Conservation (phyloP, 306 rosid species). For the Quercus bicolor region DNA sequence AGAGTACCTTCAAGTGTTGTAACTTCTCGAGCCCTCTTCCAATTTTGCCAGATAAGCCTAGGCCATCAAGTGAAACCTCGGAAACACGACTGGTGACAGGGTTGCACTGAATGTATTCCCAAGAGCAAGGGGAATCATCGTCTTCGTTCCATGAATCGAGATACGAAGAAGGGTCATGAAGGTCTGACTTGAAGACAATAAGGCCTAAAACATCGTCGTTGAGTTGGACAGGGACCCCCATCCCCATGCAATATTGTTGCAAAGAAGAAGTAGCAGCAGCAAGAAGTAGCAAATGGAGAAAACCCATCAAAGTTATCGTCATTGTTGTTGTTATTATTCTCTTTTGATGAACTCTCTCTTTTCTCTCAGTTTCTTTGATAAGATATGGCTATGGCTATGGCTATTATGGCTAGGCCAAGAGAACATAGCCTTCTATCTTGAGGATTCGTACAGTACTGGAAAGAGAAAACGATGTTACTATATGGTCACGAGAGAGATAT, state of each 20-base stretch:
- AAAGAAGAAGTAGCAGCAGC: not conserved
- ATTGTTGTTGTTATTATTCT: not conserved
- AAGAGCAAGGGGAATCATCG: slow-evolving; percentile 64
- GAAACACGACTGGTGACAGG: slow-evolving; percentile 50
- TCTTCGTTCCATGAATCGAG: slow-evolving; percentile 92
- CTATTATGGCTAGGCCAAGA: not conserved
- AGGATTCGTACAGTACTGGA: no score
- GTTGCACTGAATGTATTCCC: slow-evolving; percentile 62
- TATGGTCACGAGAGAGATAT: no score
- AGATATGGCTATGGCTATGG: not conserved
- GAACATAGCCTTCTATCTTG: not conserved
- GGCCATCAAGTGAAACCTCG: slow-evolving; percentile 50
- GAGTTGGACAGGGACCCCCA: slow-evolving; percentile 29
- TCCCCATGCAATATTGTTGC: slow-evolving; percentile 15
- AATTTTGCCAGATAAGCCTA: slow-evolving; percentile 57
- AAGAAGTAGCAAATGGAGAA: not conserved
- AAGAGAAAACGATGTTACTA: no score
- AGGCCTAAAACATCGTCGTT: slow-evolving; percentile 88
- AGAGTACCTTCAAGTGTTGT: slow-evolving; percentile 56
- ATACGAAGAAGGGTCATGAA: slow-evolving; percentile 59
- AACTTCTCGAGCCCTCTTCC: slow-evolving; percentile 81
- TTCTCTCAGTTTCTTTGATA: not conserved
- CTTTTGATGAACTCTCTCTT: not conserved
- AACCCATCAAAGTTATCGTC: not conserved
- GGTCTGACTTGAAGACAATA: slow-evolving; percentile 79